A percentile compares a stretch with the other conserved stretches of the same genome.
Conservation (phyloP, 352 stramenopile species). For the Blastocystis sp. region DNA sequence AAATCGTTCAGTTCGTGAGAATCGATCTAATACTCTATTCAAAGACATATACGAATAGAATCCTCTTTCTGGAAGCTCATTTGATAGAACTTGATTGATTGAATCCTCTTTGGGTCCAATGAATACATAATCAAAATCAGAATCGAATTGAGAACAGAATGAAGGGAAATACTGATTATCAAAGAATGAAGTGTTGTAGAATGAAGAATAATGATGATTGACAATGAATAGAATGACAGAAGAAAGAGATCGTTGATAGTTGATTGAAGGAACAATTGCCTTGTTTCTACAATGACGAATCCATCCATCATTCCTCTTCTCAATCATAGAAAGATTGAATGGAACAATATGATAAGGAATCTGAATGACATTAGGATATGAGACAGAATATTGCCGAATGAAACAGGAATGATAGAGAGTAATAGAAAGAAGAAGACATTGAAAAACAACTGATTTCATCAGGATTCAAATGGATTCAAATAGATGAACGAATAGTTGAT, state of each 20-base stretch:
- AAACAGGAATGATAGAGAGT: too few relatives aligned
- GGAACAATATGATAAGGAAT: too few relatives aligned
- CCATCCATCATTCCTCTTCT: too few relatives aligned
- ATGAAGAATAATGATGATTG: constrained; percentile 14
- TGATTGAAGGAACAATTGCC: too few relatives aligned
- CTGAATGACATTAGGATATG: too few relatives aligned
- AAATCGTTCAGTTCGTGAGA: background rate
- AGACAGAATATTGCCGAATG: too few relatives aligned
- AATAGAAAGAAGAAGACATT: too few relatives aligned
- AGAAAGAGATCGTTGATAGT: background rate
- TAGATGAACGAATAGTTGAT: too few relatives aligned
- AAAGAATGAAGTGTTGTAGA: background rate
- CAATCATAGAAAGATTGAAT: too few relatives aligned
- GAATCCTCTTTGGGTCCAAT: background rate
- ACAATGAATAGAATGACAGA: constrained; percentile 20
- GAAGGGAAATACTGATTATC: background rate
- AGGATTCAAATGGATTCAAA: too few relatives aligned
- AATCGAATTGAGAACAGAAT: background rate
- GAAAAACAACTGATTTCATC: too few relatives aligned
- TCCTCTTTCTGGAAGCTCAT: background rate
- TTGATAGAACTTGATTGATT: background rate
- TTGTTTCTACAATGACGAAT: too few relatives aligned
- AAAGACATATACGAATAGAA: constrained; percentile 14
- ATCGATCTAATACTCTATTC: background rate
- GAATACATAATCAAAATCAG: constrained; percentile 21